phyloP scores from a whole-genome alignment of 164 flowering plant genomes.

The Magnolia kwangsiensis region DNA sequence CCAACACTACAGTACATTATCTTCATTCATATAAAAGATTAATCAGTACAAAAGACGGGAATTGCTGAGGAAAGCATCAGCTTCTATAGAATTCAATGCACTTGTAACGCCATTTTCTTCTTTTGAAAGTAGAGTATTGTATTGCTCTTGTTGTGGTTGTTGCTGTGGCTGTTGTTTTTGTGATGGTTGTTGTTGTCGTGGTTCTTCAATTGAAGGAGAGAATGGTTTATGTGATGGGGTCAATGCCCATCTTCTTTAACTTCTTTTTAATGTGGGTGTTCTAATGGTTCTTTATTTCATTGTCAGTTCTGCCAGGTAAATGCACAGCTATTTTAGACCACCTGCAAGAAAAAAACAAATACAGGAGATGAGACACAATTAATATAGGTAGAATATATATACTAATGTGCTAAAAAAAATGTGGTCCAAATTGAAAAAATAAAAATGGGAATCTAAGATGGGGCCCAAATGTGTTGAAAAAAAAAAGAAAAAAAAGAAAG shows the following conservation, averaged over 20 bases:
- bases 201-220: conserved; percentile 18
- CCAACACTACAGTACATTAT: no score
- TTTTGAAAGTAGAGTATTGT: conserved; percentile 10
- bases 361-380: not conserved
- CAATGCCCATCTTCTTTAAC: conserved; percentile 70
- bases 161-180: conserved; percentile 8
- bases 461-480: not conserved
- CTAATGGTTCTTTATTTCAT: conserved; percentile 77
- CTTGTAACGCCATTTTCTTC: conserved; percentile 19
- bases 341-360: conserved; percentile 29
- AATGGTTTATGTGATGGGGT: conserved; percentile 61
- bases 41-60: conserved; percentile 49
- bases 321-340: conserved; percentile 78
- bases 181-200: conserved; percentile 15
- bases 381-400: not conserved
- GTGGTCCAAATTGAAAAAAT: not conserved
- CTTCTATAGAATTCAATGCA: conserved; percentile 12
- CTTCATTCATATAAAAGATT: no score
- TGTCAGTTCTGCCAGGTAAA: conserved; percentile 79
- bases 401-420: no score
- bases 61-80: conserved; percentile 10
- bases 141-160: conserved; percentile 15
- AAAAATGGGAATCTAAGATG: not conserved
- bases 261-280: conserved; percentile 78
- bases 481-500: not conserved